phyloP scores from a whole-genome alignment of 768 basidiomycete genomes.

The Gymnopilus dilepis region DNA sequence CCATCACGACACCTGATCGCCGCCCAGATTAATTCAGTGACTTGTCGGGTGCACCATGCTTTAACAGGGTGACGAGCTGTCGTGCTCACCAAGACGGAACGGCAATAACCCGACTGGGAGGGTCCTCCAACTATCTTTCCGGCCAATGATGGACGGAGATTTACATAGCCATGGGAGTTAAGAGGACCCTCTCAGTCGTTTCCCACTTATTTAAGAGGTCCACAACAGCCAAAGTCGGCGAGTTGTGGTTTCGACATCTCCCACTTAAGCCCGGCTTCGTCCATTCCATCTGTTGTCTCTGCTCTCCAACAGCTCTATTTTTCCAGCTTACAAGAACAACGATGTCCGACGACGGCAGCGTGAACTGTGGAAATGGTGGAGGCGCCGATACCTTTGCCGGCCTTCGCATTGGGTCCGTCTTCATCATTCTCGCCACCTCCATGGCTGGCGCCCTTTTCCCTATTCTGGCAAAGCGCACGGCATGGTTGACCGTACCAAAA shows the following conservation, averaged over 20 bases:
- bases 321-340: background rate
- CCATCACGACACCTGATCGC: background rate
- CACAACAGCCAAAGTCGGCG: background rate
- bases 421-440: constrained; percentile 66
- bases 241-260: background rate
- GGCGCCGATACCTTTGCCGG: constrained; percentile 50
- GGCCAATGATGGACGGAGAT: background rate
- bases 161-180: constrained; percentile 7
- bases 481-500: constrained; percentile 58
- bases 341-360: constrained; percentile 15
- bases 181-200: constrained; percentile 37
- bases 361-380: constrained; percentile 55
- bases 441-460: constrained; percentile 68
- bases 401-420: constrained; percentile 72
- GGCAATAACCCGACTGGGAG: constrained; percentile 2
- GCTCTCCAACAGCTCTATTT: background rate
- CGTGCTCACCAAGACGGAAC: background rate
- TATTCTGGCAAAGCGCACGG: constrained; percentile 56
- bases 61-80: background rate
- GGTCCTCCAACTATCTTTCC: background rate
- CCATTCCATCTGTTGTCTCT: background rate
- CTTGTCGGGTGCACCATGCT: background rate
- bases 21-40: background rate
- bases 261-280: background rate
- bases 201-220: constrained; percentile 7